Percentiles rank a stretch among this genome's conserved stretches.
Conservation (phyloP, 108 stramenopile genomes). For the Cylindrotheca fusiformis region DNA sequence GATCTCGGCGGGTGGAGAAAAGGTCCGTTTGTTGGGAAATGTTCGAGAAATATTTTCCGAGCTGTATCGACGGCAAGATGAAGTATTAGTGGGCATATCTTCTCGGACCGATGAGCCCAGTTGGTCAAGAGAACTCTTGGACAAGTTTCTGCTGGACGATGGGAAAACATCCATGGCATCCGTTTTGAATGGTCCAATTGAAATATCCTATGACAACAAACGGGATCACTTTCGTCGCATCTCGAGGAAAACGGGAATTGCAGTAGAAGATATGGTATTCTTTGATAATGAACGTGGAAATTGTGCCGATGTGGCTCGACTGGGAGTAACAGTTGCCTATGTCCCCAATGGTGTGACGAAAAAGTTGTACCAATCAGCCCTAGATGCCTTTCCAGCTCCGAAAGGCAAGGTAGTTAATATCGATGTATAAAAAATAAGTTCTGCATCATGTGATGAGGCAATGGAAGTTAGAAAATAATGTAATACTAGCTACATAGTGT, state of each 20-base stretch:
- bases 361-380: conserved; percentile 33
- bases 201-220: conserved; percentile 58
- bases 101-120: conserved; percentile 68
- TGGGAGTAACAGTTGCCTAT: conserved; percentile 73
- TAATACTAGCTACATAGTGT: too few relatives aligned
- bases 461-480: too few relatives aligned
- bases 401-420: conserved; percentile 2
- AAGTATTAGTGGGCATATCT: conserved; percentile 43
- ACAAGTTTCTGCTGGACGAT: conserved; percentile 42
- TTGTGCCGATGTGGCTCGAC: conserved; percentile 46
- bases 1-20: conserved; percentile 6
- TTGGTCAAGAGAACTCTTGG: conserved; percentile 63
- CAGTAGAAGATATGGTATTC: conserved; percentile 75
- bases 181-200: conserved; percentile 48
- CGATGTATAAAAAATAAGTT: too few relatives aligned
- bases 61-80: conserved; percentile 5
- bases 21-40: conserved; percentile 31
- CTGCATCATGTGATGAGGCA: too few relatives aligned
- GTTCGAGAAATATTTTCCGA: conserved; percentile 20
- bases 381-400: conserved; percentile 22
- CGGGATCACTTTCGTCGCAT: conserved; percentile 58
- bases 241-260: conserved; percentile 37
- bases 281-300: conserved; percentile 86
- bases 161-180: conserved; percentile 17
- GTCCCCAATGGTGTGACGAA: conserved; percentile 61